Percentiles rank a stretch among this genome's conserved stretches.
phyloP scores from a whole-genome alignment of 352 stramenopile genomes.

The Pythium aquatile region DNA sequence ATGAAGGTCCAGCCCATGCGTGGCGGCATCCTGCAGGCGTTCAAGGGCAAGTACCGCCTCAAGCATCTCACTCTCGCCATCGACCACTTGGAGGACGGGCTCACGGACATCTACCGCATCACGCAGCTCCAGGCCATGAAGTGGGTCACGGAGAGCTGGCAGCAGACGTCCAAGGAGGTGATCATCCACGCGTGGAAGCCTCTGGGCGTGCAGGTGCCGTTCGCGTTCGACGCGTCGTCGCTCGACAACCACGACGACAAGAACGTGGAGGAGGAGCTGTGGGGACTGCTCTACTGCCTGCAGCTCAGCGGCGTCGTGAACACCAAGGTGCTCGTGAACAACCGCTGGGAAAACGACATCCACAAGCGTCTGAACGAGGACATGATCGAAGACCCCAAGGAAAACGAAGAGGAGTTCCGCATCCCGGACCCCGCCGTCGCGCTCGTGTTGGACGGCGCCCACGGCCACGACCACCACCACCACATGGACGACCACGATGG shows the following conservation, averaged over 20 bases:
- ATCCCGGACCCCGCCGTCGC: constrained; percentile 48
- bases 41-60: constrained; percentile 86
- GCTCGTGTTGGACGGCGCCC: constrained; percentile 30
- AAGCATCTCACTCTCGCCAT: constrained; percentile 85
- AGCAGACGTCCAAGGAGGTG: constrained; percentile 73
- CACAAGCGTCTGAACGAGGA: constrained; percentile 88
- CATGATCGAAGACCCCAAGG: constrained; percentile 82
- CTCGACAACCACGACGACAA: constrained; percentile 62
- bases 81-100: constrained; percentile 76
- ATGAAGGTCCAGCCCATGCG: constrained; percentile 89
- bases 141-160: constrained; percentile 85
- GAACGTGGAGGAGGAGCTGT: constrained; percentile 86
- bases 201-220: constrained; percentile 57
- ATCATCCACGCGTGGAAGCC: constrained; percentile 82
- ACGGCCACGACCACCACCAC: constrained; percentile 28
- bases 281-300: constrained; percentile 82
- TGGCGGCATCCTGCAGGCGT: constrained; percentile 73
- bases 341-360: constrained; percentile 86
- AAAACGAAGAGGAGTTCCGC: constrained; percentile 82
- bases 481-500: constrained; percentile 28
- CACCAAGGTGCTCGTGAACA: constrained; percentile 88
- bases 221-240: constrained; percentile 59
- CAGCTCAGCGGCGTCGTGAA: constrained; percentile 83
- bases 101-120: constrained; percentile 76
- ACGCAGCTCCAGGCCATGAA: constrained; percentile 86